Conservation (phyloP, 306 rosid genomes). For the Trifolium pratense region DNA sequence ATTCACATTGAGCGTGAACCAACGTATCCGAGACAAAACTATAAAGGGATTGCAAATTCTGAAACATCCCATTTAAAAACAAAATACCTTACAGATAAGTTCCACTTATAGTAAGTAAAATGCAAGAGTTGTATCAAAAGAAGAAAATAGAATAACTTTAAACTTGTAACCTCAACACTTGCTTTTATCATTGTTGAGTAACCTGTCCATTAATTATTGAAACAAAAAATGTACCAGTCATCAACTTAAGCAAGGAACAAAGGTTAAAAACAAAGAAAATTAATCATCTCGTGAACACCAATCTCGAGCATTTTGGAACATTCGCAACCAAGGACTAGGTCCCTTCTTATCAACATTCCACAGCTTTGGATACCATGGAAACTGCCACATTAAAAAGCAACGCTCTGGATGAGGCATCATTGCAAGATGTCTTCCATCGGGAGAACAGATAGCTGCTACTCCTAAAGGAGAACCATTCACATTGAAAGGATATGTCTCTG, state of each 20-base stretch:
- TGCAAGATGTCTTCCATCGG: slow-evolving; percentile 92
- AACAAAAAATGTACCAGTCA: neutral
- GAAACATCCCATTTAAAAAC: too few species aligned
- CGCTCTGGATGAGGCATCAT: slow-evolving; percentile 99
- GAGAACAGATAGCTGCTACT: slow-evolving; percentile 88
- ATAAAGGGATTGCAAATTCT: too few species aligned
- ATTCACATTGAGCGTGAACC: too few species aligned
- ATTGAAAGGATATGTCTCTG: slow-evolving; percentile 86
- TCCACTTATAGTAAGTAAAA: too few species aligned
- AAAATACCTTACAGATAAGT: too few species aligned
- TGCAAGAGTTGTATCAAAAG: too few species aligned
- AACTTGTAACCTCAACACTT: too few species aligned
- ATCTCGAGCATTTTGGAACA: slow-evolving; percentile 79
- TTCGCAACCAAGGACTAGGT: slow-evolving; percentile 90
- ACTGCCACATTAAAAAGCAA: slow-evolving; percentile 96
- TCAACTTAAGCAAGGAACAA: slow-evolving; percentile 30
- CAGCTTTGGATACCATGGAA: slow-evolving; percentile 87
- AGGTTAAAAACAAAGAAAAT: slow-evolving; percentile 4
- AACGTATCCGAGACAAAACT: too few species aligned
- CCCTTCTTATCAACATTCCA: slow-evolving; percentile 82
- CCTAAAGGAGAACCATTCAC: slow-evolving; percentile 89
- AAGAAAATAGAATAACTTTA: too few species aligned
- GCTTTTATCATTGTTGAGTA: too few species aligned
- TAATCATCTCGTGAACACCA: slow-evolving; percentile 49
- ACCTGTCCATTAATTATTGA: slow-evolving; percentile 30